Conservation (phyloP, 2,329 filamentous ascomycete genomes). For the Colletotrichum higginsianum region DNA sequence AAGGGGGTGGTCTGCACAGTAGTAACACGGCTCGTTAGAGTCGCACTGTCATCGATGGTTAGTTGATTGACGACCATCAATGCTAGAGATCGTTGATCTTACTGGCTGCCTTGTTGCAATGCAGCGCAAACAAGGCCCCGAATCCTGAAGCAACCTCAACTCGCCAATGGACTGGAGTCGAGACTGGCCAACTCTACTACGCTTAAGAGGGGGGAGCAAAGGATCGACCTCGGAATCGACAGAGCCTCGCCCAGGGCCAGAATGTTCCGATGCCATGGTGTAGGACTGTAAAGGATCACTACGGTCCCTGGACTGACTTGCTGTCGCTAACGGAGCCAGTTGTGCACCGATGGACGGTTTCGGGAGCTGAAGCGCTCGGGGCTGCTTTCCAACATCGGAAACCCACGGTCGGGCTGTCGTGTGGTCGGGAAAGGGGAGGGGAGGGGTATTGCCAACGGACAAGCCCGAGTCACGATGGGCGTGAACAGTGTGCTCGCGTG, state of each 20-base stretch:
- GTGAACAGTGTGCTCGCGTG: slow-evolving; percentile 60
- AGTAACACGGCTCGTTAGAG: slow-evolving; percentile 63
- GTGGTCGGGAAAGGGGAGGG: slow-evolving; percentile 54
- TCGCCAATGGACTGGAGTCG: slow-evolving; percentile 72
- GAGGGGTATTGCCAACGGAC: slow-evolving; percentile 56
- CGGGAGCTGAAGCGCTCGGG: slow-evolving; percentile 58
- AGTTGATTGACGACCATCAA: slow-evolving; percentile 2
- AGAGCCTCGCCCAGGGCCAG: slow-evolving; percentile 55
- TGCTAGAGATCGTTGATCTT: slow-evolving; percentile 45
- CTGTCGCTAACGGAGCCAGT: slow-evolving; percentile 54
- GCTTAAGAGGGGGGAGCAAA: slow-evolving; percentile 68
- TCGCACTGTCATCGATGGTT: slow-evolving; percentile 62
- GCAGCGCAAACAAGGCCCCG: slow-evolving; percentile 67
- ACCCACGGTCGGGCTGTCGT: slow-evolving; percentile 52
- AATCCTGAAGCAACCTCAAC: slow-evolving; percentile 64
- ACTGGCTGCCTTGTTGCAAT: slow-evolving; percentile 63
- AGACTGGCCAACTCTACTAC: slow-evolving; percentile 66
- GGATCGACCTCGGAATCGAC: slow-evolving; percentile 66
- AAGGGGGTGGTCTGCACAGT: slow-evolving; percentile 58
- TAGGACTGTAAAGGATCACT: slow-evolving; percentile 58
- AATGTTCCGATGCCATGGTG: slow-evolving; percentile 58
- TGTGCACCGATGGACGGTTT: slow-evolving; percentile 52
- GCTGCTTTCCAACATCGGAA: slow-evolving; percentile 47
- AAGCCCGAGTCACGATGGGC: slow-evolving; percentile 61
- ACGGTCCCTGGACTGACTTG: slow-evolving; percentile 55